Base-by-base conservation (phyloP, 345 rosid genomes). In the Hevea brasiliensis region DNA sequence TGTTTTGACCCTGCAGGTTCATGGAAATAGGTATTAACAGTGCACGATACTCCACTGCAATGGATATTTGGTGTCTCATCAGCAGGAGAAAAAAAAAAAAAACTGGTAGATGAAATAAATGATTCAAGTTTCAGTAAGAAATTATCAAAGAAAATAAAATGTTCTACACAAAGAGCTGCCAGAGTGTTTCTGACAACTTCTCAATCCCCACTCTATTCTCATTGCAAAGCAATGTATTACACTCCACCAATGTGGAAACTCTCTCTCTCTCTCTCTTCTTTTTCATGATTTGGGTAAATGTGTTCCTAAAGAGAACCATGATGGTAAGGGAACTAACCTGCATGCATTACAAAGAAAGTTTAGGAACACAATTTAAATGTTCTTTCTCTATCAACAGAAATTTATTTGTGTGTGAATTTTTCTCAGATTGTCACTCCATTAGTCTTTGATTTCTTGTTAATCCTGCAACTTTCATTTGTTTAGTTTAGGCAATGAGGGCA, bases 11-110 rank as follows among this genome's bases (percentile, higher is more conserved):
- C 57, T 62, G 76, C 80, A 77, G 80, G 71, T 66, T 65, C 60
- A 72, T 48, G 76, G 76, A 71, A 48, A 77, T 57, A 66, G 80
- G 65, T 71, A 50, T 53, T 71, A 26, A 65, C 14, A 15, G 1
- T 3, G 24, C 27, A 11, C 18, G 18, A 32, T 14, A 56, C 47
- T 12, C 41, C 32, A 47, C 32, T 59, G 50, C 65, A 23, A 51
- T 6, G 6, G 7, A 21, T 17, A 9, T 66, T 20, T 2, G 2
- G 17, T 67, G 54, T 12, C 21, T 58, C 71, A 32, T 27, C 41
- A 48, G 11, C 27, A n/a, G 7, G 27, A 32, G 4, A 32, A 4
- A 32, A n/a, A n/a, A n/a, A 45, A 44, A 20, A 26, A 45, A 58
- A 17, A 26, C 24, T 55, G 41, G 24, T 23, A 32, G 17, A 9